Evolutionary conservation across 164 flowering plant genomes (phyloP).

Genomic region (Vitis rupestris): DNA sequence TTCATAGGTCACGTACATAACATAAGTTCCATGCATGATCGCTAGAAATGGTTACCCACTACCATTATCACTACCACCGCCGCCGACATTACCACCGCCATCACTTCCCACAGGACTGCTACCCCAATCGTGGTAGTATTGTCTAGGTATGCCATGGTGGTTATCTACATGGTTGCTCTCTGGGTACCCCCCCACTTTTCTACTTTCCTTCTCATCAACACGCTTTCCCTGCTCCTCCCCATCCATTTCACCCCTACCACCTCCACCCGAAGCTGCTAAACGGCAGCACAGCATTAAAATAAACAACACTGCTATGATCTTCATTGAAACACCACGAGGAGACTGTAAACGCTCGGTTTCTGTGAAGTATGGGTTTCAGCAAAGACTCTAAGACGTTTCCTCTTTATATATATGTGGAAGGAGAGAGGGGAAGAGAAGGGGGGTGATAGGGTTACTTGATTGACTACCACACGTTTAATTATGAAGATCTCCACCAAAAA

Average conservation of each 20-base stretch:
- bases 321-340: conserved; percentile 9
- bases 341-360: too few species aligned
- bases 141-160: conserved; percentile 35
- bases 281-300: conserved; percentile 19
- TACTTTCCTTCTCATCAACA: background rate
- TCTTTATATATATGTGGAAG: background rate
- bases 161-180: conserved; percentile 16
- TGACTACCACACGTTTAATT: background rate
- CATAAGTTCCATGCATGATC: background rate
- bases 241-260: background rate
- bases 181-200: conserved; percentile 4
- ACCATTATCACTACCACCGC: conserved; percentile 10
- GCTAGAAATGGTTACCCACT: conserved; percentile 5
- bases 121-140: conserved; percentile 16
- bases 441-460: background rate
- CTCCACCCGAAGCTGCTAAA: conserved; percentile 15
- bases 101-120: conserved; percentile 8
- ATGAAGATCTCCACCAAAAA: conserved; percentile 22
- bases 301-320: conserved; percentile 11
- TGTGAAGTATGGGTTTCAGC: too few species aligned
- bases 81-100: background rate
- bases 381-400: background rate
- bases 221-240: conserved; percentile 10
- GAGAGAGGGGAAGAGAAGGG: too few species aligned
- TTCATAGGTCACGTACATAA: too few species aligned